Conservation (phyloP, 441 rosid species). For the Pelargonium fulgidum region DNA sequence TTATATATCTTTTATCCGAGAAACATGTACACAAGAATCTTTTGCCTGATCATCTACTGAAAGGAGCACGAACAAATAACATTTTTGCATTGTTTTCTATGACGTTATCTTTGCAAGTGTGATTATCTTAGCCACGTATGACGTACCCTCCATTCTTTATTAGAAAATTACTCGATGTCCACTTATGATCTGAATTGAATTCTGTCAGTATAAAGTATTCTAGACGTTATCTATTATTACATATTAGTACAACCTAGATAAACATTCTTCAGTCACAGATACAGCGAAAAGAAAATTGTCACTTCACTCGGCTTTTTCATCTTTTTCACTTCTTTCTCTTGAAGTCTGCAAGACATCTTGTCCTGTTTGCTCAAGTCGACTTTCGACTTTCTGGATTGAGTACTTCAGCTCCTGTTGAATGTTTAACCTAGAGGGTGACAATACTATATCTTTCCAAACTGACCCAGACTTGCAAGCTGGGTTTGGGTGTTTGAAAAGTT, state of each 20-base stretch:
- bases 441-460: slow-evolving; percentile 50
- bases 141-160: neutral
- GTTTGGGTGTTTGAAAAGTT: slow-evolving; percentile 46
- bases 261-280: slow-evolving; percentile 16
- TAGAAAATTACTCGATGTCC: slow-evolving; percentile 13
- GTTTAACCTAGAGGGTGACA: slow-evolving; percentile 41
- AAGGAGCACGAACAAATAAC: neutral
- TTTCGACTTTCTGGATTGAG: slow-evolving; percentile 39
- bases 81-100: neutral
- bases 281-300: slow-evolving; percentile 12
- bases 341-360: slow-evolving; percentile 12
- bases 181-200: slow-evolving; percentile 13
- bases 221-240: slow-evolving; percentile 10
- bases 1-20: too few species aligned
- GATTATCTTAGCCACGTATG: neutral
- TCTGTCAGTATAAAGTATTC: slow-evolving; percentile 8
- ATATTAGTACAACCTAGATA: slow-evolving; percentile 20
- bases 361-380: neutral
- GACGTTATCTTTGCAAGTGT: neutral
- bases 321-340: neutral
- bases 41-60: neutral
- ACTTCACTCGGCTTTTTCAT: neutral
- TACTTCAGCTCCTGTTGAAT: slow-evolving; percentile 41
- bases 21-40: neutral
- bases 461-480: slow-evolving; percentile 43